Percentiles rank a stretch among this genome's conserved stretches.
These are phyloP conservation scores for Inga leiocalycina DNA, from an alignment of 306 rosid species.

Conservation along the genomic window DNA sequence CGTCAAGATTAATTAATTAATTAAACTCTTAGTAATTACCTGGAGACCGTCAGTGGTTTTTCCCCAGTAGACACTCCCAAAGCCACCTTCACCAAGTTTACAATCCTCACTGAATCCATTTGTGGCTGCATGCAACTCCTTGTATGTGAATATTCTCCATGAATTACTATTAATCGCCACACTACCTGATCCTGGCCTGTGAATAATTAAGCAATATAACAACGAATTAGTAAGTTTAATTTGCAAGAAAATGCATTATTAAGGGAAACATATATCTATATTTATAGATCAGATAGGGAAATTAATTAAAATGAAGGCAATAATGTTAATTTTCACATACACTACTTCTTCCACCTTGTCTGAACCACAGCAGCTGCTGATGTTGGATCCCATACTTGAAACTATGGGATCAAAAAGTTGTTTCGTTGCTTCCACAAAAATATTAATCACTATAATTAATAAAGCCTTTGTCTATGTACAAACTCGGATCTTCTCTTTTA, in stretches of 20 bases:
- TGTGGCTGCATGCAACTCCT: constrained; percentile 83
- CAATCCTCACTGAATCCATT: constrained; percentile 78
- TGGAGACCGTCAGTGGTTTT: constrained; percentile 78
- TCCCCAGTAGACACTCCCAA: constrained; percentile 91
- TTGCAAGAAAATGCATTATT: neutral
- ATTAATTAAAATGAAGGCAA: neutral
- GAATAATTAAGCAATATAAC: neutral
- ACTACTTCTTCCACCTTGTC: constrained; percentile 68
- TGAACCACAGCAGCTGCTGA: constrained; percentile 69
- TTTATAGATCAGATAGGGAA: neutral
- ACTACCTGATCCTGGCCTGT: constrained; percentile 51
- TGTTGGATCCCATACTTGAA: constrained; percentile 63
- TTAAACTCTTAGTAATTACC: constrained; percentile 27
- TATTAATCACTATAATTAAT: neutral
- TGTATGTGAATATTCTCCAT: constrained; percentile 86
- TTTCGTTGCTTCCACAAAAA: neutral
- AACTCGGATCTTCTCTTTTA: constrained; percentile 38
- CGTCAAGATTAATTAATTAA: neutral
- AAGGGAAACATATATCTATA: too few species aligned
- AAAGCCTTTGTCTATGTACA: neutral
- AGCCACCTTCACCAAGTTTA: constrained; percentile 91
- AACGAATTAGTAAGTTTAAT: neutral
- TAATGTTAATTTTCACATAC: constrained; percentile 38
- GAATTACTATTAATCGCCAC: constrained; percentile 45
- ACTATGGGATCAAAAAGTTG: neutral